Conservation (phyloP, 192 early-diverging fungal species). For the Radiomyces spectabilis region DNA sequence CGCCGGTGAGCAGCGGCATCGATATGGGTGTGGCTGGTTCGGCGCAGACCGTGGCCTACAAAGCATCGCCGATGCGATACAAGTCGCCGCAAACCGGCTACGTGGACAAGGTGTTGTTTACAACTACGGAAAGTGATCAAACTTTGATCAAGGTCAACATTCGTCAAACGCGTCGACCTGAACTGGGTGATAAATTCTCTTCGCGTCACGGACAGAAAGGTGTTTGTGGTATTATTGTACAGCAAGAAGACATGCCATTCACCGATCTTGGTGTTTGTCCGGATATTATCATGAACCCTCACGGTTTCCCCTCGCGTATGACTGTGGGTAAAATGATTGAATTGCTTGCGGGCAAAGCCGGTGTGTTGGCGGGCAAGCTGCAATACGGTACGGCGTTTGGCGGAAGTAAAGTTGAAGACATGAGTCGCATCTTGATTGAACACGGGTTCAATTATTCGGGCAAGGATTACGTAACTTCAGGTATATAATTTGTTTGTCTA, state of each 20-base stretch:
- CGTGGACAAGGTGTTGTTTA: constrained; percentile 87
- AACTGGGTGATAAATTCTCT: constrained; percentile 97
- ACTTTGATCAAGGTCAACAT: constrained; percentile 85
- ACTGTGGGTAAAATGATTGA: constrained; percentile 99
- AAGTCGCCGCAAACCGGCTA: constrained; percentile 88
- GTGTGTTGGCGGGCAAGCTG: constrained; percentile 81
- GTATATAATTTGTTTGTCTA: constrained; percentile 15
- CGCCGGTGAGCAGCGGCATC: constrained; percentile 65
- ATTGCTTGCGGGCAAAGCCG: constrained; percentile 91
- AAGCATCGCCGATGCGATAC: constrained; percentile 69
- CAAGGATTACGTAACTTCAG: constrained; percentile 94
- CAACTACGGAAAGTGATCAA: constrained; percentile 90
- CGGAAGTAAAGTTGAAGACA: constrained; percentile 91
- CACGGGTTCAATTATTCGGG: constrained; percentile 95
- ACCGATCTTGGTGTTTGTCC: constrained; percentile 83
- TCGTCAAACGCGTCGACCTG: constrained; percentile 89
- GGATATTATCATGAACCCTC: constrained; percentile 99
- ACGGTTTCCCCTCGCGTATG: constrained; percentile 98
- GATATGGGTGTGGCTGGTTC: constrained; percentile 43
- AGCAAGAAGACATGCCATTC: constrained; percentile 98
- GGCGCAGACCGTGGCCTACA: constrained; percentile 55
- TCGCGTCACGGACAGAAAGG: constrained; percentile 98
- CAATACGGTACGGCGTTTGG: constrained; percentile 98
- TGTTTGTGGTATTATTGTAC: constrained; percentile 93
- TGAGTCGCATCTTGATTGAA: constrained; percentile 87